Conservation (phyloP, 2,329 filamentous ascomycete genomes). For the Sphaerulina musiva region DNA sequence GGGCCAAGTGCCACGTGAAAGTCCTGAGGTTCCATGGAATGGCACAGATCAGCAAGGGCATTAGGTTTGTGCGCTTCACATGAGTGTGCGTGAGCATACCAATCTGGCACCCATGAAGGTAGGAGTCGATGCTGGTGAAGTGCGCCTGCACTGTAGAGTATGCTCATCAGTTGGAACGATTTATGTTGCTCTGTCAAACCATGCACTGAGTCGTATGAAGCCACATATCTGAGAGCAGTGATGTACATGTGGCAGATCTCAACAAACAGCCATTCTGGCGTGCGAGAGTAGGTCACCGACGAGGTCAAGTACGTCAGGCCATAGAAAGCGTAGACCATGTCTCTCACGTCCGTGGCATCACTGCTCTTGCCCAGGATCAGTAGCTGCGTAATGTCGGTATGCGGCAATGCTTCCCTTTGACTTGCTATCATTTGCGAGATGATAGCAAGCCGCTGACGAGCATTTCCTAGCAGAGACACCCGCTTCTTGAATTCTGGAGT, state of each 20-base stretch:
- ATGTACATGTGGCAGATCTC: slow-evolving; percentile 28
- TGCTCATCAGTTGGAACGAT: slow-evolving; percentile 28
- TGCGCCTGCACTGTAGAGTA: slow-evolving; percentile 28
- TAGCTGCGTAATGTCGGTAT: slow-evolving; percentile 30
- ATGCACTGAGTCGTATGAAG: slow-evolving; percentile 24
- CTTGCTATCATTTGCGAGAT: slow-evolving; percentile 29
- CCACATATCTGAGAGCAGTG: slow-evolving; percentile 22
- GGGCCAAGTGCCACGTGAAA: slow-evolving; percentile 27
- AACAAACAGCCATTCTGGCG: slow-evolving; percentile 23
- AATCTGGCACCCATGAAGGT: slow-evolving; percentile 33
- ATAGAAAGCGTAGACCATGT: slow-evolving; percentile 31
- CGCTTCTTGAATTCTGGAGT: slow-evolving; percentile 26
- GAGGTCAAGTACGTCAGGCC: slow-evolving; percentile 26
- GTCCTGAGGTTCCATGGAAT: slow-evolving; percentile 15
- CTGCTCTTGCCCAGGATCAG: slow-evolving; percentile 31
- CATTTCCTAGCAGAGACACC: slow-evolving; percentile 26
- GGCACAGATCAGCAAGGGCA: slow-evolving; percentile 8
- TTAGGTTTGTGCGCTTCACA: neutral
- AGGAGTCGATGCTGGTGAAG: slow-evolving; percentile 28
- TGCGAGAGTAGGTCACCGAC: slow-evolving; percentile 22
- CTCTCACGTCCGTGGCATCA: slow-evolving; percentile 27
- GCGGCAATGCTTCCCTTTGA: slow-evolving; percentile 22
- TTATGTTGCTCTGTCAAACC: slow-evolving; percentile 21
- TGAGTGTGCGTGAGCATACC: neutral
- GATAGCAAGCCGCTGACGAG: slow-evolving; percentile 29